Evolutionary conservation across 2,329 filamentous ascomycete species (phyloP), one percentile per base, ranked within the genome.

Genomic region (Fusarium tjaetaba): DNA sequence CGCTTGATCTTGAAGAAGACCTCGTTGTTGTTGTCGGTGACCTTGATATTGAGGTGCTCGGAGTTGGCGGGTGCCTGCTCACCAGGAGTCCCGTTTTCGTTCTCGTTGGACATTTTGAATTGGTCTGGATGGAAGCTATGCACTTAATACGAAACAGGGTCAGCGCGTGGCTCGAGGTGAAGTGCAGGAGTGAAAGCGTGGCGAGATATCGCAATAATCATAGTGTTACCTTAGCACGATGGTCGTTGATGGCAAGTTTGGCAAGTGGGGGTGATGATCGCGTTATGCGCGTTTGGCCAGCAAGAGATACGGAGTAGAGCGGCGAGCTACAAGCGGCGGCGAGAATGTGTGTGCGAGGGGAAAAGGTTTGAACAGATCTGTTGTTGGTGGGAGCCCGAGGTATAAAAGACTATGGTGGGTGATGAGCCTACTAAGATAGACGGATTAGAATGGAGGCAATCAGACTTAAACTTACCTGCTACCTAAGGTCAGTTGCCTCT

Each of bases 1-100:
- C 95, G 91, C 92, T 99, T 99, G 86, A 99, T 99, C 88, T 99
- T 99, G 88, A 99, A 99, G 84, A 98, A 99, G 79, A 99, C 96
- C 82, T 99, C 96, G 82, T 99, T 99, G 86, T 98, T 98, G 86
- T 97, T 98, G 79, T 99, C 96, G 0, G 96, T 98, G 20, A 99
- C 96, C 83, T 99, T 99, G 86, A 99, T 98, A 86, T 99, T 99
- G 10, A 99, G 88, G 84, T 99, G 96, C 85, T 98, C 96, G 36
- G 86, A 86, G 63, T 86, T 85, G 30, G 86, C 85, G 59, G 84
- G 80, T 36, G 85, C 82, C 32, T 82, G 79, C 62, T 86, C 85
- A 77, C 84, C 83, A 74, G 86, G 86, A 71, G 86, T 85, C 68
- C 89, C 85, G 75, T 87, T 84, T 78, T 87, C 85, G 70, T 81